A percentile compares a stretch with the other conserved stretches of the same genome.
Conservation (phyloP, 768 basidiomycete genomes). For the Psilocybe cubensis region DNA sequence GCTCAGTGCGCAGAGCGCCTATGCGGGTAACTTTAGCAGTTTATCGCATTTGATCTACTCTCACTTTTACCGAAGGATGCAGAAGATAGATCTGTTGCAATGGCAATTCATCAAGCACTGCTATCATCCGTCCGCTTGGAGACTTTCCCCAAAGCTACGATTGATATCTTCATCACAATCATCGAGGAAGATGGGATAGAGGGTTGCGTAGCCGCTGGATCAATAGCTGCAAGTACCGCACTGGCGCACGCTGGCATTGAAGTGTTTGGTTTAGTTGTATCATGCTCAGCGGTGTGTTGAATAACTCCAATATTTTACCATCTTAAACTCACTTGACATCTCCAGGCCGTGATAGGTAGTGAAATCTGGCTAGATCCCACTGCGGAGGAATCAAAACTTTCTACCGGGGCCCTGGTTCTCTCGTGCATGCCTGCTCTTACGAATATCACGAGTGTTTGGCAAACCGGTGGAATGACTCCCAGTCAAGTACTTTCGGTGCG, state of each 20-base stretch:
- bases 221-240: conserved; percentile 88
- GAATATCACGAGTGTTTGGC: conserved; percentile 85
- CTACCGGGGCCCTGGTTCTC: conserved; percentile 72
- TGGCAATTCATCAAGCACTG: conserved; percentile 85
- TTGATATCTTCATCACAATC: conserved; percentile 90
- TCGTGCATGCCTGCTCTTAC: conserved; percentile 89
- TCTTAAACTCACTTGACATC: not conserved
- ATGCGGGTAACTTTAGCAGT: conserved; percentile 66
- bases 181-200: conserved; percentile 94
- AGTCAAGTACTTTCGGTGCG: conserved; percentile 61
- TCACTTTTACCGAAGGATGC: conserved; percentile 68
- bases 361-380: conserved; percentile 84
- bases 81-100: conserved; percentile 85
- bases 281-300: conserved; percentile 73
- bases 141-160: conserved; percentile 89
- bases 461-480: conserved; percentile 68
- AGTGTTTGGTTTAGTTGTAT: conserved; percentile 84
- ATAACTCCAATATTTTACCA: not conserved
- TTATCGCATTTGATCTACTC: conserved; percentile 13
- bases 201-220: conserved; percentile 83
- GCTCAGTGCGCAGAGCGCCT: conserved; percentile 74
- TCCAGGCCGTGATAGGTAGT: conserved; percentile 58
- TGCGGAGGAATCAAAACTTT: conserved; percentile 59
- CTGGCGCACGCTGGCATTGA: conserved; percentile 94
- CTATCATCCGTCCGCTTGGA: conserved; percentile 85